Base-by-base conservation (phyloP, 1,284 basidiomycete genomes). In the Inonotus obliquus region DNA sequence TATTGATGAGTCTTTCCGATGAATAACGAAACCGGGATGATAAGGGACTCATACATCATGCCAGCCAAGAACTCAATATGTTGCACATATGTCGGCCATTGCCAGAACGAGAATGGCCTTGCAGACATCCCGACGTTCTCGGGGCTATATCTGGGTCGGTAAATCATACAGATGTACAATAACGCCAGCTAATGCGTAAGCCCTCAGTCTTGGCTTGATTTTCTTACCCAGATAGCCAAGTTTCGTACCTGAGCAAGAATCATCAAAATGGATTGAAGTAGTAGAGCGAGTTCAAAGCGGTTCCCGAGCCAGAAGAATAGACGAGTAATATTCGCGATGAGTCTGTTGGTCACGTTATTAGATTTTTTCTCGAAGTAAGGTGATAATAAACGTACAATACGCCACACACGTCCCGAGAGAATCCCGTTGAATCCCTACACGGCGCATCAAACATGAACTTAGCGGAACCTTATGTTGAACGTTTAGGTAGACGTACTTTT, bases 231-330 rank as follows among this genome's bases (percentile, higher is more conserved):
- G 38, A n/a, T 47, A 70, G 32, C 32, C 9, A 9, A 44, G 17
- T 21, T 9, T 44, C 78, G 61, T 67, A 89, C 91, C 76, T 92
- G 91, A 6, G 89, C 83, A 49, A 88, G 63, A 65, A 93, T 92
- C 89, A 94, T 91, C 60, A 92, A 76, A 60, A 93, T 73, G 17
- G 89, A 91, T 72, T 94, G 91, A 13, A 92, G 67, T 39, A 93
- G 77, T 56, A 94, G 75, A 1, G 92, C 80, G 51, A 83, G 74
- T 75, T 94, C 92, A 71, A 93, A 94, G 49, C 73, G 87, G 57
- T 87, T 80, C 71, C 91, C 91, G 54, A 94, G 74, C 92, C 92
- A 93, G 75, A 92, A 93, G 77, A 94, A 93, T 73, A 90, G 92
- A 69, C 91, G 79, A 21, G 86, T 87, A 59, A 93, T 89, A 72